Evolutionary conservation across 2,329 filamentous ascomycete genomes (phyloP).

Genomic region (Diaporthe ampelina): DNA sequence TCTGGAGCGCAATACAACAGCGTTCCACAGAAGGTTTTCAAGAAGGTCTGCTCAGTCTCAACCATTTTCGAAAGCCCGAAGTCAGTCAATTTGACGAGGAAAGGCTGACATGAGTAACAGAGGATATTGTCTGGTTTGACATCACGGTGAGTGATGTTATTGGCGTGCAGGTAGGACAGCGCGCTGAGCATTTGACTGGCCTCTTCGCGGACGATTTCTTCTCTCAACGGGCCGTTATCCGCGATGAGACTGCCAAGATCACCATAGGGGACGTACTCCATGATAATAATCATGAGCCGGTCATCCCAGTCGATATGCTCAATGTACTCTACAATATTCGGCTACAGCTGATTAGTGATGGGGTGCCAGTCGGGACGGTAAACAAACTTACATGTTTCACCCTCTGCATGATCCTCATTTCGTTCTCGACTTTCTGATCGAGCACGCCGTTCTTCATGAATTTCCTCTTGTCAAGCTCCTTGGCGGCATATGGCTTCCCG

Average conservation of each 20-base stretch:
- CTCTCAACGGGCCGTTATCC: slow-evolving; percentile 72
- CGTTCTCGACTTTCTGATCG: slow-evolving; percentile 94
- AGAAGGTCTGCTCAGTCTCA: slow-evolving; percentile 88
- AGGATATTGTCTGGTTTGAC: slow-evolving; percentile 99
- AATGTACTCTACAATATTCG: slow-evolving; percentile 92
- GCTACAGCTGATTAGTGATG: slow-evolving; percentile 58
- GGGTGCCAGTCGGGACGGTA: slow-evolving; percentile 8
- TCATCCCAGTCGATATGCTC: slow-evolving; percentile 88
- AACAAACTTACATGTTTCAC: slow-evolving; percentile 79
- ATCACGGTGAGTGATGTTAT: slow-evolving; percentile 96
- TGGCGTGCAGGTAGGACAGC: slow-evolving; percentile 86
- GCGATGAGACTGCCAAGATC: slow-evolving; percentile 84
- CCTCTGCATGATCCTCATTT: slow-evolving; percentile 94
- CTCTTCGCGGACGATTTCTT: slow-evolving; percentile 78
- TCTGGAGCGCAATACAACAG: slow-evolving; percentile 96
- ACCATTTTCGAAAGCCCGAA: slow-evolving; percentile 97
- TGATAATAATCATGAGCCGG: slow-evolving; percentile 93
- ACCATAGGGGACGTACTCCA: slow-evolving; percentile 90
- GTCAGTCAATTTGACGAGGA: slow-evolving; percentile 92
- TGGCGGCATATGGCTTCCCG: slow-evolving; percentile 88
- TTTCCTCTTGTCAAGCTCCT: slow-evolving; percentile 92
- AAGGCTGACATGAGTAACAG: slow-evolving; percentile 78
- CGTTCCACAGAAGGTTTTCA: slow-evolving; percentile 97
- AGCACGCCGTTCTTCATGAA: slow-evolving; percentile 94
- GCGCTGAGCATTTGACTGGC: slow-evolving; percentile 84